Evolutionary conservation across 2,329 filamentous ascomycete genomes (phyloP).

Genomic region (Neocatenulostroma microsporum): DNA sequence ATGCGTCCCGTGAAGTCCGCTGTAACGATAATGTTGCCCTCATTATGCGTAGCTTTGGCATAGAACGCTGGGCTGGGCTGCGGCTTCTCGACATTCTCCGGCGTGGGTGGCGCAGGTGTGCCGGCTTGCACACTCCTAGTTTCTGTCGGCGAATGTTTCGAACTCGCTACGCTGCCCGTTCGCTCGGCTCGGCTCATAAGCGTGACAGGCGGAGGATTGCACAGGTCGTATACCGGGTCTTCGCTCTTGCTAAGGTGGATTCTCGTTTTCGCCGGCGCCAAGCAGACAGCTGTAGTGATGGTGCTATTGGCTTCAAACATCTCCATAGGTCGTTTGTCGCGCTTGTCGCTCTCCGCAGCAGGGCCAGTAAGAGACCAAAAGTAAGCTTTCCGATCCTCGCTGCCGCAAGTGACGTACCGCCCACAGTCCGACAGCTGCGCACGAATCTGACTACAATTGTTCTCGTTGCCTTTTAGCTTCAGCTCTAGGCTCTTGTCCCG

Average conservation of each 20-base stretch:
- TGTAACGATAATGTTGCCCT: conserved; percentile 86
- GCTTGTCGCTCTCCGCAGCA: conserved; percentile 53
- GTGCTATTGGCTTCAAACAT: conserved; percentile 84
- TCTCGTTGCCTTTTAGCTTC: conserved; percentile 89
- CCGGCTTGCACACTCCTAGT: conserved; percentile 32
- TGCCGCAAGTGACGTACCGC: conserved; percentile 81
- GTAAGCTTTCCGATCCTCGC: conserved; percentile 82
- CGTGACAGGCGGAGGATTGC: conserved; percentile 86
- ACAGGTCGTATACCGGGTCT: conserved; percentile 88
- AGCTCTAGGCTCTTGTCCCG: conserved; percentile 75
- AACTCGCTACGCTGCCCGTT: conserved; percentile 29
- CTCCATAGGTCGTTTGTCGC: conserved; percentile 76
- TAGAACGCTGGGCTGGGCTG: no score
- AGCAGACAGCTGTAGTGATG: conserved; percentile 77
- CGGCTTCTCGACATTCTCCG: no score
- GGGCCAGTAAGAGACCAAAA: conserved; percentile 78
- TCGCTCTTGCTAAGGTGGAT: conserved; percentile 71
- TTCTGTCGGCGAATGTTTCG: conserved; percentile 42
- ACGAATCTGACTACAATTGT: conserved; percentile 80
- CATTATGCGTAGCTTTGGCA: conserved; percentile 65
- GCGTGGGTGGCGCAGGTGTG: no score
- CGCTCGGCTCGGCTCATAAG: conserved; percentile 67
- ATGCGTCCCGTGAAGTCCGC: conserved; percentile 82
- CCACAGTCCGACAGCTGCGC: conserved; percentile 84
- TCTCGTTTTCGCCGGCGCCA: conserved; percentile 72